A percentile compares a stretch with the other conserved stretches of the same genome.
These are phyloP conservation scores for Raffaelea albimanens DNA, from an alignment of 2,329 filamentous ascomycete genomes.

Conservation along the genomic window DNA sequence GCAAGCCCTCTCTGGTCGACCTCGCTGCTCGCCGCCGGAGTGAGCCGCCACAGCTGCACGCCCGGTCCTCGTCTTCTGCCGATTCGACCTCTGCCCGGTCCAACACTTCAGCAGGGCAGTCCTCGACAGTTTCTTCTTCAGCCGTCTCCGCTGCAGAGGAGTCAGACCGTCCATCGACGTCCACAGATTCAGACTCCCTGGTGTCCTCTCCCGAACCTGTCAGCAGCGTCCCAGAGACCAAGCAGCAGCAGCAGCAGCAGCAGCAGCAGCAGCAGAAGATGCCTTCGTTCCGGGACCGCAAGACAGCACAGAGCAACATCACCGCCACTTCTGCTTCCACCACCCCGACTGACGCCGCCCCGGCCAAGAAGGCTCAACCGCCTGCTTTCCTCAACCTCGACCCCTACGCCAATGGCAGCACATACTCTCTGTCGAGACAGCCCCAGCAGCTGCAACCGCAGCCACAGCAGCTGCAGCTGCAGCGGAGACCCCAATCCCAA, in stretches of 20 bases:
- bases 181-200: constrained; percentile 3
- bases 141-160: constrained; percentile 15
- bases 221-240: too few relatives aligned
- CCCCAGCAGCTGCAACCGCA: constrained; percentile 5
- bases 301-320: constrained; percentile 31
- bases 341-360: constrained; percentile 6
- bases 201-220: too few relatives aligned
- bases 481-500: constrained; percentile 16
- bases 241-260: constrained; percentile 21
- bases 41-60: constrained; percentile 18
- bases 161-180: constrained; percentile 22
- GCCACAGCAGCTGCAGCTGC: neutral
- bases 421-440: constrained; percentile 21
- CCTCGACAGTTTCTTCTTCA: constrained; percentile 15
- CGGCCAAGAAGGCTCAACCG: neutral
- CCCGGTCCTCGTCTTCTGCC: constrained; percentile 18
- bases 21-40: constrained; percentile 25
- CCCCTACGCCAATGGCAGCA: constrained; percentile 36
- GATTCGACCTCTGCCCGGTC: constrained; percentile 4
- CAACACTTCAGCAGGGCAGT: constrained; percentile 10
- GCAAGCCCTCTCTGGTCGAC: constrained; percentile 49
- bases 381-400: constrained; percentile 45
- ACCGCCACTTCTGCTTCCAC: constrained; percentile 17
- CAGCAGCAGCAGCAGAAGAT: neutral
- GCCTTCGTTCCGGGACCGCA: constrained; percentile 28